Evolutionary conservation across 495 filamentous ascomycete genomes (phyloP), one percentile per base, ranked within the genome.

Genomic region (Emericellopsis terricola): DNA sequence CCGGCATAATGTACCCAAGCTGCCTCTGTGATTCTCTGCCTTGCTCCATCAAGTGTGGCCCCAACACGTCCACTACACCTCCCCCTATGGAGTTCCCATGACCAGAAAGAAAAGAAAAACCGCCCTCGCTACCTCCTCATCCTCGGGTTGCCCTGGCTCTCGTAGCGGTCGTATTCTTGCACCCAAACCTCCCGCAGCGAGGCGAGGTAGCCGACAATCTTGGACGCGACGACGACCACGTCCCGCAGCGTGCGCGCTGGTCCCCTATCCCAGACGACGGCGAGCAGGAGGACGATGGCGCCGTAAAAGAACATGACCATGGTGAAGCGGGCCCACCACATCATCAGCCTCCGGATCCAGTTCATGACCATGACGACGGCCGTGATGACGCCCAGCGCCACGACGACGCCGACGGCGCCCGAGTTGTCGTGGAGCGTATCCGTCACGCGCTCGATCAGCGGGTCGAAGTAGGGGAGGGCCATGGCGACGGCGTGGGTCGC

Each of bases 301-400:
- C 54, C 63, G 68, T 71, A 89, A 31, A 81, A 68, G 0, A 65
- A 38, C 28, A 82, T 13, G 19, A 64, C 49, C 36, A 78, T 45
- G 4, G 57, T 62, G 30, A 87, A 45, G 27, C 58, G 47, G n/a
- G 80, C 62, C 71, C 81, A 83, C 50, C 69, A 87, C 47, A 83
- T 59, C 34, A 91, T 54, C 2, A 80, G 52, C 23, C 78, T 64
- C 31, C 69, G 69, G 17, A 77, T 52, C 49, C 73, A 71, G 45
- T 72, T 55, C n/a, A 89, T 52, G 34, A 50, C 23, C 38, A 81
- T 46, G 20, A 85, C 43, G 28, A 69, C 39, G 27, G 41, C 42
- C 11, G 73, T 36, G 1, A 69, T 42, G 10, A 78, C 53, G 23
- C 67, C 48, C 4, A 74, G 46, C 36, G 79, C 52, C 13, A 76